phyloP scores from a whole-genome alignment of 2,329 filamentous ascomycete species.

The Neofusicoccum sp. region DNA sequence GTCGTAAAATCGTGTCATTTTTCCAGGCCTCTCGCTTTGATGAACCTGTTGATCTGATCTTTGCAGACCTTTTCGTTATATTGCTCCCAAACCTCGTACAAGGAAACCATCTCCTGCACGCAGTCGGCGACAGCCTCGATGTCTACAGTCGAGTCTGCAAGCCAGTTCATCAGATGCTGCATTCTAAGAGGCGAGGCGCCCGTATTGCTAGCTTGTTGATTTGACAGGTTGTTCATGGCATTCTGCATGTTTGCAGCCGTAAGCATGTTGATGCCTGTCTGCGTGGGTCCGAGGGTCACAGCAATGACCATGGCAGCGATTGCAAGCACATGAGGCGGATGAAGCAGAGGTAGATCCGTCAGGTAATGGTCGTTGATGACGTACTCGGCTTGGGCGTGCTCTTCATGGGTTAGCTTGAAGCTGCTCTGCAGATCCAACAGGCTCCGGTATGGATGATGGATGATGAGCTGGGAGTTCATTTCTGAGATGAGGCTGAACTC shows the following conservation, averaged over 20 bases:
- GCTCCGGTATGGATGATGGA: conserved; percentile 87
- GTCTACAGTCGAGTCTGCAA: conserved; percentile 82
- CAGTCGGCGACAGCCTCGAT: conserved; percentile 83
- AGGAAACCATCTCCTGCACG: conserved; percentile 85
- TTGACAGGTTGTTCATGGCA: conserved; percentile 37
- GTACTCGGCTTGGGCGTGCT: conserved; percentile 72
- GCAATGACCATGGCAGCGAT: conserved; percentile 81
- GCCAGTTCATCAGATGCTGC: conserved; percentile 71
- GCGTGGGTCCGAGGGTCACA: conserved; percentile 72
- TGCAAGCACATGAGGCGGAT: conserved; percentile 84
- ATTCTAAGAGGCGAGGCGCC: conserved; percentile 52
- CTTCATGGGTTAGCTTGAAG: conserved; percentile 72
- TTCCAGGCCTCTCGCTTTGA: conserved; percentile 59
- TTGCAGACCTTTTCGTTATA: conserved; percentile 65
- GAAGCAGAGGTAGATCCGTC: conserved; percentile 83
- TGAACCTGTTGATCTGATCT: conserved; percentile 61
- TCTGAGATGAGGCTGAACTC: conserved; percentile 91
- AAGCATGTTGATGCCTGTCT: conserved; percentile 47
- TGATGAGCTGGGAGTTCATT: conserved; percentile 83
- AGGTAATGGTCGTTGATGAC: conserved; percentile 92
- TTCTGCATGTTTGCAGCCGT: conserved; percentile 38
- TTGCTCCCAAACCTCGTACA: conserved; percentile 74
- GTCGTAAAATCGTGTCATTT: conserved; percentile 37
- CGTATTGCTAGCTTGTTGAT: conserved; percentile 23
- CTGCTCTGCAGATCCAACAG: conserved; percentile 68